Evolutionary conservation across 768 basidiomycete species (phyloP).

Genomic region (Lactarius hatsudake): DNA sequence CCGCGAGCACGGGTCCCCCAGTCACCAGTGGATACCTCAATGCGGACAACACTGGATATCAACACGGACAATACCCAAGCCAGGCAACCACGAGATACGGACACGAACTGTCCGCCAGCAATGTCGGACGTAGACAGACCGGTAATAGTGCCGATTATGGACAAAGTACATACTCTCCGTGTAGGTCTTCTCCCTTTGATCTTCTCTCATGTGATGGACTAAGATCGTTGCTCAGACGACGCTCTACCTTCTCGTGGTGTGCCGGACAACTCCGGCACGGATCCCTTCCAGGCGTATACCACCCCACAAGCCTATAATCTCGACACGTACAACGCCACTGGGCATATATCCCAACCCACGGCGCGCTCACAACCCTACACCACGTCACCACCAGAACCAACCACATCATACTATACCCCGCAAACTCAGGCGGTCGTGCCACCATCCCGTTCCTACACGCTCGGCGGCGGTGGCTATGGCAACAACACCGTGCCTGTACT

Average conservation of each 20-base stretch:
- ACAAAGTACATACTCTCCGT: constrained; percentile 56
- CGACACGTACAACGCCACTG: constrained; percentile 42
- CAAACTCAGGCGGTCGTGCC: constrained; percentile 3
- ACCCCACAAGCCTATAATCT: constrained; percentile 36
- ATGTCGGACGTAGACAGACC: constrained; percentile 32
- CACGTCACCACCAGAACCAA: constrained; percentile 18
- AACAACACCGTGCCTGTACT: constrained; percentile 38
- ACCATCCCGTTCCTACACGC: constrained; percentile 47
- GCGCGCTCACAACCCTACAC: constrained; percentile 16
- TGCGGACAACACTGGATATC: constrained; percentile 29
- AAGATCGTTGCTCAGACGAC: constrained; percentile 44
- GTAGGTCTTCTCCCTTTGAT: constrained; percentile 6
- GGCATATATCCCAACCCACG: constrained; percentile 25
- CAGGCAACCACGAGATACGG: constrained; percentile 28
- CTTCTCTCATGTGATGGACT: background rate
- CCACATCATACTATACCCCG: constrained; percentile 17
- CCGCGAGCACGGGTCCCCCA: constrained; percentile 26
- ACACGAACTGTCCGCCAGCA: constrained; percentile 25
- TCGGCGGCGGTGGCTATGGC: constrained; percentile 57
- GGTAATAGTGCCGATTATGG: constrained; percentile 42
- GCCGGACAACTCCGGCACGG: constrained; percentile 40
- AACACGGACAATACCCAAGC: constrained; percentile 34
- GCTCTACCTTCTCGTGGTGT: constrained; percentile 49
- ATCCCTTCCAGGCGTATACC: constrained; percentile 44
- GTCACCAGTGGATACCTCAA: constrained; percentile 9